Base-by-base conservation (phyloP, 73 alveolate genomes). In the Effrenium voratum region DNA sequence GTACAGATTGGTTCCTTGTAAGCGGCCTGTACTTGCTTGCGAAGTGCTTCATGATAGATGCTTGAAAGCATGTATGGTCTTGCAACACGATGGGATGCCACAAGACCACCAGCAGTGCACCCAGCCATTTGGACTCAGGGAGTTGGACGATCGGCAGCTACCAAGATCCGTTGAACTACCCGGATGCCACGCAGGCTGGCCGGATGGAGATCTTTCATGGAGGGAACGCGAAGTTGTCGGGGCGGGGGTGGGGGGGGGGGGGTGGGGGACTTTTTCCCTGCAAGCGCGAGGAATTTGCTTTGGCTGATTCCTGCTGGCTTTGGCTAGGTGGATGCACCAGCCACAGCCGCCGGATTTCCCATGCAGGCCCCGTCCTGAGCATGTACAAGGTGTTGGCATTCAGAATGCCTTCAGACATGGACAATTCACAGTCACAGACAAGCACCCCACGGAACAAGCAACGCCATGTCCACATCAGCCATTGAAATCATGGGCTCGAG, bases 71-170 rank as follows among this genome's bases (percentile, higher is more conserved):
- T n/a, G n/a, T n/a, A n/a, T n/a, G n/a, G n/a, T n/a, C n/a, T n/a
- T n/a, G n/a, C n/a, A n/a, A n/a, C n/a, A n/a, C n/a, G n/a, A n/a
- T n/a, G n/a, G n/a, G n/a, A n/a, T n/a, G n/a, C n/a, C n/a, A n/a
- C n/a, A n/a, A 55, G 32, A 55, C 68, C 68, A 28, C 68, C 26
- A 55, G 15, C 32, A 55, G 68, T 55, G 68, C 68, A n/a, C n/a
- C n/a, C n/a, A n/a, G n/a, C n/a, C 68, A 19, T 19, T 19, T 28
- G 32, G 32, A 34, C 46, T 44, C 82, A 72, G 82, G 82, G n/a
- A 36, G 49, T 72, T 72, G 82, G 82, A 72, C 19, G 82, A 36
- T 72, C 82, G 82, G 49, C 82, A 72, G 49, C 49, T 72, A 72
- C 38, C 82, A 72, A 30, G 82, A 72, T 36, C 82, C 82, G 82